Conservation (phyloP, 139 green algal species). For the Penium margaritaceum region DNA sequence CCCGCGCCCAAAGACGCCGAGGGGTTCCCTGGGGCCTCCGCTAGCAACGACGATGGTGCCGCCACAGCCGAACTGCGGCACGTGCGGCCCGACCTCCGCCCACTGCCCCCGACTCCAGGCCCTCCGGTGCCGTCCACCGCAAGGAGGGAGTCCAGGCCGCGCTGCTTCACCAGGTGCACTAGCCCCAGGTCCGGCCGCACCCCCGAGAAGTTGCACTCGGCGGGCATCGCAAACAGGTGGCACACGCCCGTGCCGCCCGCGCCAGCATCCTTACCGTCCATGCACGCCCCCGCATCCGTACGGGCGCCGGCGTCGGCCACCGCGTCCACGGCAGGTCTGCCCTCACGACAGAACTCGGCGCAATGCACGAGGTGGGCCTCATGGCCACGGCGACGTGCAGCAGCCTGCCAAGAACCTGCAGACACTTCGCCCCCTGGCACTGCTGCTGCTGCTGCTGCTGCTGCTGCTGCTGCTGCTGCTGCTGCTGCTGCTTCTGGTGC, state of each 20-base stretch:
- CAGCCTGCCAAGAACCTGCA: neutral
- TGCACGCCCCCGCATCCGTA: neutral
- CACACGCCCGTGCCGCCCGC: neutral
- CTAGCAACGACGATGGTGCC: too few relatives aligned
- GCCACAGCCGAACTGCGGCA: too few relatives aligned
- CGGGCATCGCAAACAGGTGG: slow-evolving; percentile 67
- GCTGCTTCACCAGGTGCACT: slow-evolving; percentile 13
- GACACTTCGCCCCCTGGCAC: neutral
- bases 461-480: neutral
- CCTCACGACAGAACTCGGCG: neutral
- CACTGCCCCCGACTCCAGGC: too few relatives aligned
- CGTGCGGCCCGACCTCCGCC: too few relatives aligned
- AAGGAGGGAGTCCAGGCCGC: too few relatives aligned
- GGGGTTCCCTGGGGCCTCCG: too few relatives aligned
- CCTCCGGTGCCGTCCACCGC: too few relatives aligned
- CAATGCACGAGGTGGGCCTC: neutral
- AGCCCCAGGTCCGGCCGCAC: slow-evolving; percentile 46
- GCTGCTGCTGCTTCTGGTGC: neutral
- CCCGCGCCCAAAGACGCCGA: too few relatives aligned
- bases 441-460: neutral
- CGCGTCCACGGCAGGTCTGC: too few relatives aligned
- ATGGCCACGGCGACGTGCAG: neutral
- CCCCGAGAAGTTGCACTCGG: slow-evolving; percentile 82
- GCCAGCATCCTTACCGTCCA: neutral
- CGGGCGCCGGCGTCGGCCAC: too few relatives aligned